Evolutionary conservation across 352 stramenopile species (phyloP).

Genomic region (Phytophthora tubulina): DNA sequence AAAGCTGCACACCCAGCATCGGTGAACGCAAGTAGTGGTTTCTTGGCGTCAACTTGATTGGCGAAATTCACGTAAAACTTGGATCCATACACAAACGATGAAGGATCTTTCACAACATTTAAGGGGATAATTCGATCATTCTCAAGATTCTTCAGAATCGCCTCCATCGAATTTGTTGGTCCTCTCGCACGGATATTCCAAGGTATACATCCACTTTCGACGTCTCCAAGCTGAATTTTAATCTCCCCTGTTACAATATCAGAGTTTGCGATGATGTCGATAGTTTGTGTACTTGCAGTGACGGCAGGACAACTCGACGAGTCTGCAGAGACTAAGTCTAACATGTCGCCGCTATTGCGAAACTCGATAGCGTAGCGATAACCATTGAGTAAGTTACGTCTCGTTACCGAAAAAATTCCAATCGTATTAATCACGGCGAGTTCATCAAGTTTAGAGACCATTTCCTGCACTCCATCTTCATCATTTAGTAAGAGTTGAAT

Average conservation of each 20-base stretch:
- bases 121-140: slow-evolving; percentile 51
- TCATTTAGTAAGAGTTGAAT: slow-evolving; percentile 55
- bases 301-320: slow-evolving; percentile 46
- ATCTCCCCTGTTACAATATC: slow-evolving; percentile 62
- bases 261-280: slow-evolving; percentile 58
- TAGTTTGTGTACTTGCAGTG: slow-evolving; percentile 63
- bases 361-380: slow-evolving; percentile 68
- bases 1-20: slow-evolving; percentile 56
- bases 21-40: slow-evolving; percentile 39
- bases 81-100: slow-evolving; percentile 39
- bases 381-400: slow-evolving; percentile 44
- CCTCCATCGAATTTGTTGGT: slow-evolving; percentile 48
- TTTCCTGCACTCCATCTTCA: slow-evolving; percentile 55
- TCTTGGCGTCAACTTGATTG: slow-evolving; percentile 45
- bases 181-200: slow-evolving; percentile 56
- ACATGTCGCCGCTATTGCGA: slow-evolving; percentile 57
- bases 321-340: slow-evolving; percentile 60
- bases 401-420: slow-evolving; percentile 48
- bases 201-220: slow-evolving; percentile 50
- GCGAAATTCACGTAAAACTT: slow-evolving; percentile 66
- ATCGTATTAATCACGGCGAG: slow-evolving; percentile 69
- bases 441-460: slow-evolving; percentile 45
- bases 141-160: slow-evolving; percentile 46
- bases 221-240: slow-evolving; percentile 50
- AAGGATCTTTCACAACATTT: slow-evolving; percentile 57